Percentiles rank a stretch among this genome's conserved stretches.
These are phyloP conservation scores for Phytophthora multivora DNA, from an alignment of 352 stramenopile species.

Conservation along the genomic window DNA sequence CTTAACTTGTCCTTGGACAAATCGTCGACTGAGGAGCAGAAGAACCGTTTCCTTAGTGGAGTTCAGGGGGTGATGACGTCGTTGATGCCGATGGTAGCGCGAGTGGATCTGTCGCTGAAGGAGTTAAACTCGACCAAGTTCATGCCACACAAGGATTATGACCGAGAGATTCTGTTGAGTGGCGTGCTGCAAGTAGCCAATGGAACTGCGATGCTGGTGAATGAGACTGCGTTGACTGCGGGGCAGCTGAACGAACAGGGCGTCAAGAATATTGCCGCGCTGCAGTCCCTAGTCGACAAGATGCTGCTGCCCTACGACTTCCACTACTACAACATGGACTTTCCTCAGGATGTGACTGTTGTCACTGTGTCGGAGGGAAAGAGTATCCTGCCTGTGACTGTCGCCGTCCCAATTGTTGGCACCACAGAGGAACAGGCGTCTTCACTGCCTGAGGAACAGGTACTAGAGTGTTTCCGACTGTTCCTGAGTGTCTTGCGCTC, in stretches of 20 bases:
- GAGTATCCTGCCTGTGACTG: constrained; percentile 72
- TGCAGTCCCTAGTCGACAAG: constrained; percentile 76
- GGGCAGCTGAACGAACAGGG: constrained; percentile 74
- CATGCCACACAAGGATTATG: constrained; percentile 80
- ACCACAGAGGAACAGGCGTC: background rate
- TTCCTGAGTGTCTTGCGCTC: constrained; percentile 66
- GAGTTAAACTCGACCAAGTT: constrained; percentile 65
- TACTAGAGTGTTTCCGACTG: constrained; percentile 71
- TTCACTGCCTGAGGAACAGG: constrained; percentile 14
- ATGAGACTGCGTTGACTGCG: constrained; percentile 68
- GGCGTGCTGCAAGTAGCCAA: constrained; percentile 70
- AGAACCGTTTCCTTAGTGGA: constrained; percentile 17
- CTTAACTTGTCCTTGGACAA: constrained; percentile 61
- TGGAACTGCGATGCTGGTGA: constrained; percentile 65
- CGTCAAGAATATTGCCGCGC: constrained; percentile 71
- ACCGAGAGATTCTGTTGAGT: constrained; percentile 56
- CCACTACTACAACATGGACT: constrained; percentile 86
- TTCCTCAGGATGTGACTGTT: constrained; percentile 74
- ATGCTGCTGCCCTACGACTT: constrained; percentile 87
- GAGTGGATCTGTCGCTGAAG: constrained; percentile 65
- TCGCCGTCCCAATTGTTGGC: constrained; percentile 43
- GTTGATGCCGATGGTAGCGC: constrained; percentile 61
- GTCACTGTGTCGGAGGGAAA: constrained; percentile 76
- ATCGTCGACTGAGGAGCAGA: constrained; percentile 20
- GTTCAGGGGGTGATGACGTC: constrained; percentile 40